Evolutionary conservation across 768 basidiomycete species (phyloP).

Genomic region (Tulasnella sp.): DNA sequence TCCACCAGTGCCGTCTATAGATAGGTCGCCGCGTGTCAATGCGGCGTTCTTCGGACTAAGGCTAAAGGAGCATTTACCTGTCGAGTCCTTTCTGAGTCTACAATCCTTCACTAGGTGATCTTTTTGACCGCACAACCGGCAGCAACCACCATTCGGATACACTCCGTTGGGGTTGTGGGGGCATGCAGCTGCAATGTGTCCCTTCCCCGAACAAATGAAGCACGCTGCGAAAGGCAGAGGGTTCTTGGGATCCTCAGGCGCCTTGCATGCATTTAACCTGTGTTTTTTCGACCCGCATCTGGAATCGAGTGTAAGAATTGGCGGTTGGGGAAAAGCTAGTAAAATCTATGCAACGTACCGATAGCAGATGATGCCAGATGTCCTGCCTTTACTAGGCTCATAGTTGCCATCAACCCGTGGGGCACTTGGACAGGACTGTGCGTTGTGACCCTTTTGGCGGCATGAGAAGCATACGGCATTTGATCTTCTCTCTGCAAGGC

Average conservation of each 20-base stretch:
- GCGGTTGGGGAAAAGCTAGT: not conserved
- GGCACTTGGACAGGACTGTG: conserved; percentile 68
- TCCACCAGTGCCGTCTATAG: not conserved
- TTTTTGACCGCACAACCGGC: conserved; percentile 83
- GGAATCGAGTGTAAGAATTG: not conserved
- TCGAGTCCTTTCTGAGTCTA: not conserved
- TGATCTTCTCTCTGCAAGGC: conserved; percentile 54
- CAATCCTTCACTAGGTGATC: conserved; percentile 86
- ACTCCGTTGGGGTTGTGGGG: conserved; percentile 68
- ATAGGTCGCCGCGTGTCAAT: not conserved
- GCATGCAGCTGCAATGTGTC: conserved; percentile 82
- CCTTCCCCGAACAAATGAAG: conserved; percentile 80
- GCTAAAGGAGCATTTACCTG: conserved; percentile 12
- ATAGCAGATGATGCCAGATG: conserved; percentile 54
- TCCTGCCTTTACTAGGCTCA: conserved; percentile 41
- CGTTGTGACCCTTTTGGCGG: conserved; percentile 76
- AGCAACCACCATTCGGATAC: conserved; percentile 87
- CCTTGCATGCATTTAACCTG: conserved; percentile 72
- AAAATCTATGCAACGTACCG: conserved; percentile 46
- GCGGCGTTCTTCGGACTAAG: not conserved
- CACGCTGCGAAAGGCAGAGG: conserved; percentile 87
- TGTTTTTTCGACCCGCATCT: conserved; percentile 84
- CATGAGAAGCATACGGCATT: conserved; percentile 82
- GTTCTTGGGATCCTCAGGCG: conserved; percentile 55
- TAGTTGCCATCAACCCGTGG: conserved; percentile 30